Evolutionary conservation across 2,329 filamentous ascomycete genomes (phyloP), one percentile per base, ranked within the genome.

Genomic region (Exophiala xenobiotica): DNA sequence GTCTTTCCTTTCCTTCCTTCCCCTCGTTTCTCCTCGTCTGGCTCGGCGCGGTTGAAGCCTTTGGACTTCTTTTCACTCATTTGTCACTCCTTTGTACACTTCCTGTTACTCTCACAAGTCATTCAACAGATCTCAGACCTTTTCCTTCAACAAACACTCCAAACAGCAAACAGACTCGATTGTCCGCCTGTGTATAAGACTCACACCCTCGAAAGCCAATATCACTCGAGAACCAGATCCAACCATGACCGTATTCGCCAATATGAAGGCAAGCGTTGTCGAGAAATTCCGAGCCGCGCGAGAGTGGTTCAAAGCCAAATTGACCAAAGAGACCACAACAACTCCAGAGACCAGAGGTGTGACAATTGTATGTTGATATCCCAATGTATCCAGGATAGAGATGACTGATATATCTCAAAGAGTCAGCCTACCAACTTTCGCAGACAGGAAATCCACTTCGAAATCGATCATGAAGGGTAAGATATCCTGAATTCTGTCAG

Each of bases 391-490:
- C 7, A 6, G 29, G 44, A 24, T n/a, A 23, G 31, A 18, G 46
- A 31, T 44, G 19, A 31, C 23, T 48, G 31, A 46, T 42, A 9
- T 39, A 23, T 39, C 6, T 27, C 19, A 14, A 22, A 74, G 71
- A 69, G 71, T 16, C 65, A 61, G 39, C 71, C 71, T 26, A 74
- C 68, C 20, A 65, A 74, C 59, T 74, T 74, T 51, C 66, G 70
- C 29, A 72, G 70, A 48, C 69, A 73, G 59, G 66, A 72, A 51
- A 54, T 69, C 51, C 67, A 67, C 40, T 58, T 68, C 7, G 48
- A 53, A 11, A 51, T 37, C 16, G 59, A 61, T n/a, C 67, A 64
- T 52, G 67, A 72, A 57, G 64, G 63, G 40, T 68, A 70, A 61
- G 65, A 12, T 41, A 47, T 60, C n/a, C n/a, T 64, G 44, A 63